These are phyloP conservation scores for Tetrapisispora nanseiensis DNA, from an alignment of 805 yeast species.

Conservation along the genomic window DNA sequence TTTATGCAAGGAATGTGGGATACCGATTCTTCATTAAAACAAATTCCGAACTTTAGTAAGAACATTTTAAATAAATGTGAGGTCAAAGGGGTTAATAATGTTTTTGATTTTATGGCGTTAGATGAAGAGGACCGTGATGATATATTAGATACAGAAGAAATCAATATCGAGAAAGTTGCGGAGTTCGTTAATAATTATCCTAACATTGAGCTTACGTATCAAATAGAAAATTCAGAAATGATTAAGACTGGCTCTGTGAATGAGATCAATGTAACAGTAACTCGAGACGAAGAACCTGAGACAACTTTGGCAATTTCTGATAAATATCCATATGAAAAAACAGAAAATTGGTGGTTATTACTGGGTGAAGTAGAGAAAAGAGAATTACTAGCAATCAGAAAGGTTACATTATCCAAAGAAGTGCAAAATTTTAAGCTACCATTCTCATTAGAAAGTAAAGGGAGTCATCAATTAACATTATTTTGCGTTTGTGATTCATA, in stretches of 20 bases:
- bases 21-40: slow-evolving; percentile 65
- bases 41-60: slow-evolving; percentile 58
- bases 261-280: slow-evolving; percentile 39
- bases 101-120: slow-evolving; percentile 64
- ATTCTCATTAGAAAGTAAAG: slow-evolving; percentile 50
- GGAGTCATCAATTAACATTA: slow-evolving; percentile 50
- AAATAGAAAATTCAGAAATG: slow-evolving; percentile 34
- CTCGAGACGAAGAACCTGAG: slow-evolving; percentile 71
- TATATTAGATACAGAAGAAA: slow-evolving; percentile 45
- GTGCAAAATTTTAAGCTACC: slow-evolving; percentile 43
- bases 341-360: slow-evolving; percentile 73
- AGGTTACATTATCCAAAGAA: slow-evolving; percentile 44
- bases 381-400: slow-evolving; percentile 65
- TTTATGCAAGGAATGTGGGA: slow-evolving; percentile 81
- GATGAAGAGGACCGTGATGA: slow-evolving; percentile 67
- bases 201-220: slow-evolving; percentile 59
- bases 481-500: slow-evolving; percentile 92
- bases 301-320: slow-evolving; percentile 51
- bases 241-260: slow-evolving; percentile 41
- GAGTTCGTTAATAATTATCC: slow-evolving; percentile 87
- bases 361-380: slow-evolving; percentile 55
- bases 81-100: slow-evolving; percentile 49
- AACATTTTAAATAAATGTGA: slow-evolving; percentile 44
- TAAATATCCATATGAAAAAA: slow-evolving; percentile 48
- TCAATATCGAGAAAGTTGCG: slow-evolving; percentile 57